Evolutionary conservation across 2,329 filamentous ascomycete species (phyloP).

Genomic region (Canariomyces notabilis): DNA sequence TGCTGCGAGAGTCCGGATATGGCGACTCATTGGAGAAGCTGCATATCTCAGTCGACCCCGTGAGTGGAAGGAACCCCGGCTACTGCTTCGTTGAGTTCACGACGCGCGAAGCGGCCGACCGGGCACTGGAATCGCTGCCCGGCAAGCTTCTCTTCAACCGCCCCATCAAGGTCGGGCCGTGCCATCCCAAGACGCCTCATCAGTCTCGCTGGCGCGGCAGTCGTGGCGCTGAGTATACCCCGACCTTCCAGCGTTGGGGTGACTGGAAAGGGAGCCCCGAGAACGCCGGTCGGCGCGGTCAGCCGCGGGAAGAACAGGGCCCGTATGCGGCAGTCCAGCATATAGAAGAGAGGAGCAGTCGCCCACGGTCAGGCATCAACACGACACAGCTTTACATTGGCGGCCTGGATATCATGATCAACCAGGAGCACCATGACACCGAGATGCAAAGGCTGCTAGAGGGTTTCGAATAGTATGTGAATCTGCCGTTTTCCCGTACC

Average conservation of each 20-base stretch:
- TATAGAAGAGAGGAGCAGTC: slow-evolving; percentile 29
- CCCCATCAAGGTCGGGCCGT: slow-evolving; percentile 59
- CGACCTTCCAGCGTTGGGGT: slow-evolving; percentile 39
- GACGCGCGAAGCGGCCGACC: slow-evolving; percentile 50
- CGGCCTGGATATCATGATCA: slow-evolving; percentile 44
- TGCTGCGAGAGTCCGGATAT: slow-evolving; percentile 33
- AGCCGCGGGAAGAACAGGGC: slow-evolving; percentile 21
- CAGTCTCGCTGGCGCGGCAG: slow-evolving; percentile 17
- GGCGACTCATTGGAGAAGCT: slow-evolving; percentile 45
- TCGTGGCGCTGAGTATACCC: slow-evolving; percentile 20
- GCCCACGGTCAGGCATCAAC: slow-evolving; percentile 29
- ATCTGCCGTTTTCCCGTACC: too few relatives aligned
- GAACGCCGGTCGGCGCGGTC: too few relatives aligned
- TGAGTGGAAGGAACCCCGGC: slow-evolving; percentile 63
- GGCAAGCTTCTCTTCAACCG: slow-evolving; percentile 52
- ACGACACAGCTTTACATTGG: slow-evolving; percentile 43
- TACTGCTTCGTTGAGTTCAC: slow-evolving; percentile 70
- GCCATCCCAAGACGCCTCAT: slow-evolving; percentile 46
- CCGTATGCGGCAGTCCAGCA: slow-evolving; percentile 29
- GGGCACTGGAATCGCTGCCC: slow-evolving; percentile 52
- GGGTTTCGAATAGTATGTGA: slow-evolving; percentile 39
- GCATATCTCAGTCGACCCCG: slow-evolving; percentile 64
- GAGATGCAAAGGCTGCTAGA: slow-evolving; percentile 45
- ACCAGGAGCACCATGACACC: slow-evolving; percentile 42
- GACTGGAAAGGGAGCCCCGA: slow-evolving; percentile 36